Conservation (phyloP, 2,329 filamentous ascomycete genomes). For the Trichoderma asperellum region DNA sequence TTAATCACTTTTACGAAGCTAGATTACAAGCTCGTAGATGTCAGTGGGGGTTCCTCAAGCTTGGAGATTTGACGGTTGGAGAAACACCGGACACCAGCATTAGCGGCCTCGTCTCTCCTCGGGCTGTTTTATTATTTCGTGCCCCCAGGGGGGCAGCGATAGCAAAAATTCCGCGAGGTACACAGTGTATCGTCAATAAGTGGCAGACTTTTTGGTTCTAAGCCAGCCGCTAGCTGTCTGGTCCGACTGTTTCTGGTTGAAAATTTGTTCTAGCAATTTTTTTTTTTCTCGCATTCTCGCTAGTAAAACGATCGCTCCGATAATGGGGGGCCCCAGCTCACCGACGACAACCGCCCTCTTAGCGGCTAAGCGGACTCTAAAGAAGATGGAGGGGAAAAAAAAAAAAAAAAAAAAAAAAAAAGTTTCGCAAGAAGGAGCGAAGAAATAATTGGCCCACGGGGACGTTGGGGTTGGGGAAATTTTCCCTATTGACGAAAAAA, state of each 20-base stretch:
- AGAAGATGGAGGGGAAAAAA: background rate
- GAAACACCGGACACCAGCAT: background rate
- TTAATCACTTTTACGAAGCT: slow-evolving; percentile 17
- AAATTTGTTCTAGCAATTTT: slow-evolving; percentile 16
- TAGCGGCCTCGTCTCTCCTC: slow-evolving; percentile 18
- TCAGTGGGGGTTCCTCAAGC: background rate
- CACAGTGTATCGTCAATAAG: slow-evolving; percentile 15
- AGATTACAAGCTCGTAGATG: slow-evolving; percentile 2
- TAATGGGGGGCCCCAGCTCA: background rate
- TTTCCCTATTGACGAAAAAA: background rate
- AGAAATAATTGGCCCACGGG: slow-evolving; percentile 11
- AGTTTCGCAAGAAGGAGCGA: background rate
- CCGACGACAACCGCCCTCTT: slow-evolving; percentile 7
- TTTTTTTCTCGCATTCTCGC: background rate
- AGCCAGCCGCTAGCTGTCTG: slow-evolving; percentile 16
- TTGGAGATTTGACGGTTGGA: background rate
- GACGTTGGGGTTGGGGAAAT: slow-evolving; percentile 1
- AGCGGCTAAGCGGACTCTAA: slow-evolving; percentile 7
- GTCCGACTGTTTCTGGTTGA: background rate
- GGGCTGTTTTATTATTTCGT: slow-evolving; percentile 3
- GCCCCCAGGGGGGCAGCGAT: slow-evolving; percentile 14
- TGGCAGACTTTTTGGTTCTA: background rate
- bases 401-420: background rate
- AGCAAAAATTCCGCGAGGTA: background rate
- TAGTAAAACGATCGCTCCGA: slow-evolving; percentile 21